Evolutionary conservation across 1,284 basidiomycete genomes (phyloP).

Genomic region (Sutorius eximius): DNA sequence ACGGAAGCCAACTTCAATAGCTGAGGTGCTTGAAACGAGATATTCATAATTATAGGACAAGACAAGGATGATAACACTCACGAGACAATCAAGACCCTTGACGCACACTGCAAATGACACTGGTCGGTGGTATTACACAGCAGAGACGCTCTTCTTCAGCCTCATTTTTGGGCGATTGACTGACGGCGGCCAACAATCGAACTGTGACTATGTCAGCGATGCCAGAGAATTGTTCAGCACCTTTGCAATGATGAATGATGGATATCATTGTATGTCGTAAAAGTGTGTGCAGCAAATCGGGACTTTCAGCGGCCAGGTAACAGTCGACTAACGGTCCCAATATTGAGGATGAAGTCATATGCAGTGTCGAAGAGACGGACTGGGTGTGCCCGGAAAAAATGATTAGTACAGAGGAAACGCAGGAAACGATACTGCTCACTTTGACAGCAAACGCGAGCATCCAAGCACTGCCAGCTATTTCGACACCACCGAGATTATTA

Average conservation of each 20-base stretch:
- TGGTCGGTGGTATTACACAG: constrained; percentile 48
- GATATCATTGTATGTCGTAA: constrained; percentile 75
- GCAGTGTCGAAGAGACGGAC: constrained; percentile 77
- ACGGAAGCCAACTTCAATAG: constrained; percentile 46
- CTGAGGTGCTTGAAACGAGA: constrained; percentile 44
- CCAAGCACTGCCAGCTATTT: constrained; percentile 68
- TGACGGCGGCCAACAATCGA: constrained; percentile 29
- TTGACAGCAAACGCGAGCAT: constrained; percentile 70
- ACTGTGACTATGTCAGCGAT: constrained; percentile 56
- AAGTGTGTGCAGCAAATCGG: constrained; percentile 51
- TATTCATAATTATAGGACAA: background rate
- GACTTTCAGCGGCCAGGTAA: constrained; percentile 47
- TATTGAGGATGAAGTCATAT: constrained; percentile 70
- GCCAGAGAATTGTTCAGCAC: constrained; percentile 59
- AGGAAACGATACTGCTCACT: constrained; percentile 40
- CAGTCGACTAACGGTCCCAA: constrained; percentile 54
- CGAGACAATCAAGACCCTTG: constrained; percentile 63
- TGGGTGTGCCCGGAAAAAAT: constrained; percentile 29
- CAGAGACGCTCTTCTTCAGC: constrained; percentile 33
- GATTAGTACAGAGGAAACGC: constrained; percentile 3
- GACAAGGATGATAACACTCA: constrained; percentile 33
- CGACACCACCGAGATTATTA: constrained; percentile 44
- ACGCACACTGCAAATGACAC: constrained; percentile 56
- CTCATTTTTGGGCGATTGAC: constrained; percentile 12
- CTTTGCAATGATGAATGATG: constrained; percentile 77